Percentiles rank a stretch among this genome's conserved stretches.
These are phyloP conservation scores for Acacia concinna DNA, from an alignment of 331 rosid genomes.

Conservation along the genomic window DNA sequence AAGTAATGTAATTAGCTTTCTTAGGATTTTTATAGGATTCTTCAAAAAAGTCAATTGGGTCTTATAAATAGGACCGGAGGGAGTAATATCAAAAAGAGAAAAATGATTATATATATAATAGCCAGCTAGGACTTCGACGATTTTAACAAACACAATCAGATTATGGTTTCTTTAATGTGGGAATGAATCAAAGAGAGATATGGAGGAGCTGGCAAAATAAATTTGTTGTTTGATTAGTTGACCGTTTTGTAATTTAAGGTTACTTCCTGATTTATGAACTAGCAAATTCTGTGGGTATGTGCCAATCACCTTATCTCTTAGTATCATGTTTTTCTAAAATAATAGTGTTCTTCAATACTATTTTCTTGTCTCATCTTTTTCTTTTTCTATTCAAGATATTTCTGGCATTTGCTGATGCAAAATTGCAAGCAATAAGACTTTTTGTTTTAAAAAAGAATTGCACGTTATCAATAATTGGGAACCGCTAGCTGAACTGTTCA, in stretches of 20 bases:
- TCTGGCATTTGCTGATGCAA: neutral
- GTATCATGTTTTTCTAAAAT: neutral
- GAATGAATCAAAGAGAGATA: conserved; percentile 14
- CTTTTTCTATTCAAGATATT: neutral
- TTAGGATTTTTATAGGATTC: no score
- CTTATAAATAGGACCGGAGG: neutral
- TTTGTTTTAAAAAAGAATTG: neutral
- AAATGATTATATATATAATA: no score
- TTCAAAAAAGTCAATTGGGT: no score
- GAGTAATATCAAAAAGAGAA: no score
- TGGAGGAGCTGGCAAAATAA: conserved; percentile 28
- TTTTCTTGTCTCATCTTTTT: neutral
- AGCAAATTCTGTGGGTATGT: neutral
- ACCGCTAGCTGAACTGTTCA: neutral
- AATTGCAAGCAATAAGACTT: neutral
- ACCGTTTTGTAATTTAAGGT: neutral
- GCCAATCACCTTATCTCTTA: neutral
- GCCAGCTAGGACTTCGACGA: conserved; percentile 42
- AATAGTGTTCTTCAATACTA: neutral
- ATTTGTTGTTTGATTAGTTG: neutral
- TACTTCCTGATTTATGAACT: neutral
- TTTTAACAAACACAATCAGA: neutral
- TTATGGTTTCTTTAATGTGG: neutral
- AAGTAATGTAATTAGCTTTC: no score
- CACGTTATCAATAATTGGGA: neutral